A percentile compares a stretch with the other conserved stretches of the same genome.
phyloP scores from a whole-genome alignment of 352 stramenopile species.

The Pythium utonaiense region DNA sequence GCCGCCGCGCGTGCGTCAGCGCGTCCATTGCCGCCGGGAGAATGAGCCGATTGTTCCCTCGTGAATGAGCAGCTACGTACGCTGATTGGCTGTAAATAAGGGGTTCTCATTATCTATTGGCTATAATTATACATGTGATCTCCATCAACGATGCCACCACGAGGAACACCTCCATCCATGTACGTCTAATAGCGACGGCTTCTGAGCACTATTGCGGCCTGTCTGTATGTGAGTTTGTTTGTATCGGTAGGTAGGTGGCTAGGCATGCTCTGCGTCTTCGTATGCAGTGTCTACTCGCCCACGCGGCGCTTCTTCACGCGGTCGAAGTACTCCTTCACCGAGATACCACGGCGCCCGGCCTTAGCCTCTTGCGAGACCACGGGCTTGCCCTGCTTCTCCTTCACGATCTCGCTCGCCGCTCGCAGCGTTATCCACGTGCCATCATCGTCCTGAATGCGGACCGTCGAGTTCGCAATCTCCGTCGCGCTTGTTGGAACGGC shows the following conservation, averaged over 20 bases:
- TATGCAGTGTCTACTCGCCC: slow-evolving; percentile 28
- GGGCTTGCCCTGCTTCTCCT: slow-evolving; percentile 66
- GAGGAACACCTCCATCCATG: too few relatives aligned
- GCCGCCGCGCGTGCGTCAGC: slow-evolving; percentile 7
- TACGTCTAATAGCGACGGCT: not conserved
- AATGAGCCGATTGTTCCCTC: not conserved
- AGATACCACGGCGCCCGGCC: slow-evolving; percentile 67
- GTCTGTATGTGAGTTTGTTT: slow-evolving; percentile 6
- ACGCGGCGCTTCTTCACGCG: slow-evolving; percentile 71
- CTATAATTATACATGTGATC: not conserved
- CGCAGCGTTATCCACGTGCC: slow-evolving; percentile 82
- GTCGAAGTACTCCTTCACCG: slow-evolving; percentile 86
- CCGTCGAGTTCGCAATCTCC: slow-evolving; percentile 71
- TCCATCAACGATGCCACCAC: not conserved
- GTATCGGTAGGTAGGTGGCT: not conserved
- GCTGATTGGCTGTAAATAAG: slow-evolving; percentile 16
- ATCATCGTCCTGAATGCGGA: slow-evolving; percentile 83
- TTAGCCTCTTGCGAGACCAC: slow-evolving; percentile 67
- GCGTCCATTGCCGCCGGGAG: not conserved
- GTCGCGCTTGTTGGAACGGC: slow-evolving; percentile 47
- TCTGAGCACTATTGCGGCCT: not conserved
- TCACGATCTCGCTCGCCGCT: slow-evolving; percentile 72
- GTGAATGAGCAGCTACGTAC: slow-evolving; percentile 2
- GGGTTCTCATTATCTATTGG: not conserved
- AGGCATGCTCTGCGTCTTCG: not conserved